phyloP scores from a whole-genome alignment of 257 asterid species.

The Pogostemon cablin region DNA sequence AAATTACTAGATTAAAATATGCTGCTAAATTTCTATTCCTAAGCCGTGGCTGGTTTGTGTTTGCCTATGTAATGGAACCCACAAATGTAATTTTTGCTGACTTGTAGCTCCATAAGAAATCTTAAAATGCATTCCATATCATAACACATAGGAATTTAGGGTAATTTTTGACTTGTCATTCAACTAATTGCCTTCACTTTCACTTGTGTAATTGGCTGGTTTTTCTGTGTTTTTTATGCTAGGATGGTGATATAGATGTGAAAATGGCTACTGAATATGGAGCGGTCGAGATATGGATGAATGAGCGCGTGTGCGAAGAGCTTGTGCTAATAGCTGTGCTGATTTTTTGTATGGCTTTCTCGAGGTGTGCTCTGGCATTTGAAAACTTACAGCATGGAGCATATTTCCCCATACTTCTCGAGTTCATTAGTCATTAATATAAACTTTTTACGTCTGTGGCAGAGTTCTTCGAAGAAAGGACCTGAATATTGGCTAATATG shows the following conservation, averaged over 20 bases:
- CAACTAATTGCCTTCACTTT: too few species aligned
- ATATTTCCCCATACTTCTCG: background rate
- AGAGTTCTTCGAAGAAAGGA: constrained; percentile 85
- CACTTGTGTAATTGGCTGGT: background rate
- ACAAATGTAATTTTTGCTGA: too few species aligned
- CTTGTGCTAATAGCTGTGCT: constrained; percentile 95
- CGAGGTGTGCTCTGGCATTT: constrained; percentile 60
- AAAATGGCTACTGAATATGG: constrained; percentile 95
- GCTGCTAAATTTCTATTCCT: constrained; percentile 16
- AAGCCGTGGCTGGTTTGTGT: too few species aligned
- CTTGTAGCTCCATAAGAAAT: too few species aligned
- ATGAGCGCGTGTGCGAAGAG: constrained; percentile 88
- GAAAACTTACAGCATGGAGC: background rate
- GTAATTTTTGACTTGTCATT: too few species aligned
- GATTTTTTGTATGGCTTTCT: constrained; percentile 89
- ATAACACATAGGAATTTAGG: too few species aligned
- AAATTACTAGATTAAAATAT: constrained; percentile 5
- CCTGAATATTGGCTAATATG: constrained; percentile 91
- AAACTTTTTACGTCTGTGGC: constrained; percentile 28
- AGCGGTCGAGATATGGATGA: constrained; percentile 99
- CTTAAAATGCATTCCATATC: too few species aligned
- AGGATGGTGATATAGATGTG: constrained; percentile 79
- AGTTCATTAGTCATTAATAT: background rate
- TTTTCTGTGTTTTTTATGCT: constrained; percentile 33
- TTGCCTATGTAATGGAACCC: too few species aligned